These are phyloP conservation scores for Meyerozyma athensensis DNA, from an alignment of 1,139 yeast genomes.

Conservation along the genomic window DNA sequence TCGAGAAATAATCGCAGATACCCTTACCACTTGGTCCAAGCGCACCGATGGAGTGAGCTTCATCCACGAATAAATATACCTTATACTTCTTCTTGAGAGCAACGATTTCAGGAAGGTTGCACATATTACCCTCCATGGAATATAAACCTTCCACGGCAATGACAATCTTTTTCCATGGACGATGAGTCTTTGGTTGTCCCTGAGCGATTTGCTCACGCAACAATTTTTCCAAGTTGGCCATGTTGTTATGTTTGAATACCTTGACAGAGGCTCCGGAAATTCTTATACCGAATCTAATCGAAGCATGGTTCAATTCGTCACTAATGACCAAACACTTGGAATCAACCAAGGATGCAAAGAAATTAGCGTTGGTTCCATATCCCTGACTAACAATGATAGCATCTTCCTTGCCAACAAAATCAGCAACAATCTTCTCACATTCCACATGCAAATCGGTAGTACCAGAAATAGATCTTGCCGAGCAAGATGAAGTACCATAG, in stretches of 20 bases:
- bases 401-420: slow-evolving; percentile 88
- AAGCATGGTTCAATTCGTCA: slow-evolving; percentile 93
- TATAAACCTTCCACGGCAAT: slow-evolving; percentile 94
- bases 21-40: slow-evolving; percentile 93
- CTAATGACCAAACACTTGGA: slow-evolving; percentile 85
- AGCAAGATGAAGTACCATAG: slow-evolving; percentile 76
- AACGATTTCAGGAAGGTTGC: slow-evolving; percentile 74
- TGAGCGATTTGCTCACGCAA: slow-evolving; percentile 86
- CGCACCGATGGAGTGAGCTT: slow-evolving; percentile 98
- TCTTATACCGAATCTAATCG: slow-evolving; percentile 92
- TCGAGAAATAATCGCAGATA: slow-evolving; percentile 85
- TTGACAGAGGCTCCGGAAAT: slow-evolving; percentile 90
- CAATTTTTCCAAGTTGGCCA: slow-evolving; percentile 72
- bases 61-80: slow-evolving; percentile 88
- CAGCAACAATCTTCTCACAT: slow-evolving; percentile 76
- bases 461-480: slow-evolving; percentile 73
- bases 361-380: slow-evolving; percentile 91
- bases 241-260: slow-evolving; percentile 89
- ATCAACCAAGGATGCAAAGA: slow-evolving; percentile 80
- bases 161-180: slow-evolving; percentile 95
- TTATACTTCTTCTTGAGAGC: slow-evolving; percentile 81
- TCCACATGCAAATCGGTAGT: slow-evolving; percentile 69
- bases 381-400: slow-evolving; percentile 89
- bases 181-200: slow-evolving; percentile 94
- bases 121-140: slow-evolving; percentile 97